A percentile compares a stretch with the other conserved stretches of the same genome.
Evolutionary conservation across 2,329 filamentous ascomycete genomes (phyloP).

Genomic region (Dactylellina leptospora): DNA sequence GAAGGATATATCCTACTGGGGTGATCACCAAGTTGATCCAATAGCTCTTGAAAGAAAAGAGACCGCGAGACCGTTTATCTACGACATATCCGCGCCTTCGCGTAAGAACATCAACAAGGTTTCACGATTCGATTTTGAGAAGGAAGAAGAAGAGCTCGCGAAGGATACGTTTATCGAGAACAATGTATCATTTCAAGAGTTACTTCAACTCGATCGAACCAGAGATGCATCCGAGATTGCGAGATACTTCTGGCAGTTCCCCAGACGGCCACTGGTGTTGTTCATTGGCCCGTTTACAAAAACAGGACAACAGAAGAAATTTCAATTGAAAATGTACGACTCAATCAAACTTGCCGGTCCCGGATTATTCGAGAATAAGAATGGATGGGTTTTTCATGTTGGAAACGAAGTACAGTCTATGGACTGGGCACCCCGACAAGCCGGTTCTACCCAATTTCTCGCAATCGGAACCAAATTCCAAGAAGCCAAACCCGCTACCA

Average conservation of each 20-base stretch:
- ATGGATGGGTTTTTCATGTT: conserved; percentile 45
- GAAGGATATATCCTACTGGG: conserved; percentile 53
- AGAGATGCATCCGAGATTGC: conserved; percentile 34
- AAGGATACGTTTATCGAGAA: conserved; percentile 32
- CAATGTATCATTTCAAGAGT: conserved; percentile 1
- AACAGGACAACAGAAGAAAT: conserved; percentile 43
- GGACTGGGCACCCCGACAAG: conserved; percentile 42
- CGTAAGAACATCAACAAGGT: conserved; percentile 17
- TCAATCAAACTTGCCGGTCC: conserved; percentile 19
- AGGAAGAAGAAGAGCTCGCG: conserved; percentile 33
- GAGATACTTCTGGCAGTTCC: conserved; percentile 44
- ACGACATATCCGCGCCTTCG: conserved; percentile 48
- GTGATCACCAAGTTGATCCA: conserved; percentile 34
- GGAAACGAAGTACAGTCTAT: conserved; percentile 47
- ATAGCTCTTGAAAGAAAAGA: conserved; percentile 37
- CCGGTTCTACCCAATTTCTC: conserved; percentile 54
- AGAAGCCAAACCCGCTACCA: conserved; percentile 42
- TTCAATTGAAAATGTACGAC: conserved; percentile 43
- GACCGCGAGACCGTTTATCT: conserved; percentile 34
- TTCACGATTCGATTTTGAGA: conserved; percentile 33
- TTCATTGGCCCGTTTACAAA: conserved; percentile 31
- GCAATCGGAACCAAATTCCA: conserved; percentile 47
- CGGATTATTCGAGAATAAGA: conserved; percentile 37
- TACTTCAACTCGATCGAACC: conserved; percentile 3
- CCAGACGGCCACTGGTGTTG: conserved; percentile 19